phyloP scores from a whole-genome alignment of 495 filamentous ascomycete genomes.

The Penicillium silybi region DNA sequence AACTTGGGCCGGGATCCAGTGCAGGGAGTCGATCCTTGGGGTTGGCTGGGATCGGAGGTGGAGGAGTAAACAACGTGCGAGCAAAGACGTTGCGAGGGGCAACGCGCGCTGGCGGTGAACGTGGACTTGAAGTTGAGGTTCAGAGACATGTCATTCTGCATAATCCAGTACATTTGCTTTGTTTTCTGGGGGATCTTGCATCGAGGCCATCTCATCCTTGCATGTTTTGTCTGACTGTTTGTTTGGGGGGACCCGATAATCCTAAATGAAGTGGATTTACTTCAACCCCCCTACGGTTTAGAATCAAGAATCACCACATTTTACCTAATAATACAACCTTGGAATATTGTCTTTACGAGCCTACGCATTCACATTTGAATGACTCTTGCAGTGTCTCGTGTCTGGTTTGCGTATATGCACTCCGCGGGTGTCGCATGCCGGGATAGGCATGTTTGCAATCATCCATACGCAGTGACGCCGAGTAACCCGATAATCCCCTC shows the following conservation, averaged over 20 bases:
- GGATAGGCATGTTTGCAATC: not conserved
- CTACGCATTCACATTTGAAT: not conserved
- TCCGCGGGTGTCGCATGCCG: not conserved
- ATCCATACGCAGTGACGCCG: not conserved
- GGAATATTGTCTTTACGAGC: not conserved
- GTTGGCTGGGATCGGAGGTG: slow-evolving; percentile 22
- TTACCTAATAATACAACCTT: not conserved
- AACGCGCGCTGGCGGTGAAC: slow-evolving; percentile 28
- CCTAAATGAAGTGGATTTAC: not conserved
- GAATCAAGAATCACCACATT: not conserved
- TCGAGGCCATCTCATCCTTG: not conserved
- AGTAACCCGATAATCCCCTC: not conserved
- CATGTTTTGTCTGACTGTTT: not conserved
- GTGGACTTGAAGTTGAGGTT: slow-evolving; percentile 2
- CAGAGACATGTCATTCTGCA: slow-evolving; percentile 6
- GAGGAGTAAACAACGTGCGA: slow-evolving; percentile 40
- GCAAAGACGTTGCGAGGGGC: slow-evolving; percentile 37
- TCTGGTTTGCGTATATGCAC: not conserved
- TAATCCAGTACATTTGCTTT: not conserved
- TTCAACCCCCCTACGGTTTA: not conserved
- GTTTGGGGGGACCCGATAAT: not conserved
- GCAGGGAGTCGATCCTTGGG: slow-evolving; percentile 24
- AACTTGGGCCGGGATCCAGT: slow-evolving; percentile 9
- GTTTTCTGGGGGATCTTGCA: slow-evolving; percentile 8
- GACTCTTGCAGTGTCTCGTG: not conserved